Conservation (phyloP, 306 rosid genomes). For the Quercus glauca region DNA sequence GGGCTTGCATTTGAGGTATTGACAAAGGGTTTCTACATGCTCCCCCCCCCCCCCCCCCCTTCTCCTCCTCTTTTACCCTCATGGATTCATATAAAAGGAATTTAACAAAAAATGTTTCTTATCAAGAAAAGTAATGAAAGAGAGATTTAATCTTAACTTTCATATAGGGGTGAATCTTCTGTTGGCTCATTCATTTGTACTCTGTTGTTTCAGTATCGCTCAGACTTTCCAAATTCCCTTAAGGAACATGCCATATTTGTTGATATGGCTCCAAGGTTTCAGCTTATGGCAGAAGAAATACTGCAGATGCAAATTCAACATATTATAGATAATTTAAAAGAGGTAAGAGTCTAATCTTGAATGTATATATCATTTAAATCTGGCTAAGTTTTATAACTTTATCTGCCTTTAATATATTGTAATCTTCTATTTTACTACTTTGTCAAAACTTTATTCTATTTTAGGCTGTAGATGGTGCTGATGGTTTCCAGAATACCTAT, state of each 20-base stretch:
- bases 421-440: constrained; percentile 22
- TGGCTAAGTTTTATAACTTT: constrained; percentile 8
- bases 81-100: background rate
- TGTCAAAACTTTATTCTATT: constrained; percentile 1
- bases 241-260: constrained; percentile 88
- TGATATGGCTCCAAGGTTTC: constrained; percentile 93
- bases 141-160: constrained; percentile 8
- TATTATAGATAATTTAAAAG: constrained; percentile 72
- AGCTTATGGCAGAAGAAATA: constrained; percentile 75
- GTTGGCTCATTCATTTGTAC: constrained; percentile 25
- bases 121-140: constrained; percentile 13
- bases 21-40: constrained; percentile 3
- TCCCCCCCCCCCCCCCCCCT: too few species aligned
- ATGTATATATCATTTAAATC: constrained; percentile 15
- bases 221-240: constrained; percentile 74
- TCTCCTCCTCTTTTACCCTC: background rate
- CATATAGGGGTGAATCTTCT: constrained; percentile 6
- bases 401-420: constrained; percentile 13
- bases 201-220: constrained; percentile 62
- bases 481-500: constrained; percentile 95
- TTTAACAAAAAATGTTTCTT: background rate
- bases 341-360: constrained; percentile 51
- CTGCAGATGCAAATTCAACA: constrained; percentile 83
- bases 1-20: constrained; percentile 94
- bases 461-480: constrained; percentile 89